These are phyloP conservation scores for Cnidoscolus chayamansa DNA, from an alignment of 441 rosid species.

Conservation along the genomic window DNA sequence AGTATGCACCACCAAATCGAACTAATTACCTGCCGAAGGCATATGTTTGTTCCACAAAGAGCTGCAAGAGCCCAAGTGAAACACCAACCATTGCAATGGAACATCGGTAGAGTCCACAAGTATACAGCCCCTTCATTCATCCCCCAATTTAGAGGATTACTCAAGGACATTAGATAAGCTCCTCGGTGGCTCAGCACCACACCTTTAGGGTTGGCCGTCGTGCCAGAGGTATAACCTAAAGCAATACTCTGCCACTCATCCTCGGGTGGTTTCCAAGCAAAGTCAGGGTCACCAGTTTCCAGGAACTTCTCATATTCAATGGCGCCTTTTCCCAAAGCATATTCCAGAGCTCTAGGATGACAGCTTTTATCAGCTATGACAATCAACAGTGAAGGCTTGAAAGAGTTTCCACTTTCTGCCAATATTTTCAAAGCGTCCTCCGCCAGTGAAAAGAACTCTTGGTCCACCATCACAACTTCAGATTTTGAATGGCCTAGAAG, in stretches of 20 bases:
- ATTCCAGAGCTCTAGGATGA: constrained; percentile 44
- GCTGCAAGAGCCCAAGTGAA: constrained; percentile 78
- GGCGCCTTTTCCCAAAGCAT: constrained; percentile 64
- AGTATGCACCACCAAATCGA: not conserved
- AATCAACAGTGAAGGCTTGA: constrained; percentile 54
- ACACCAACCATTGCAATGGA: constrained; percentile 93
- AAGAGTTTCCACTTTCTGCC: constrained; percentile 44
- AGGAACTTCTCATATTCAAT: constrained; percentile 71
- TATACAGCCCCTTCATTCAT: constrained; percentile 75
- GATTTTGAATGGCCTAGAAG: constrained; percentile 77
- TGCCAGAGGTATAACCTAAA: constrained; percentile 85
- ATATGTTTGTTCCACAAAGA: constrained; percentile 66
- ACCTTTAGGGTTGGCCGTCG: constrained; percentile 89
- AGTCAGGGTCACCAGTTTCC: constrained; percentile 62
- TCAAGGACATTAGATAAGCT: constrained; percentile 75
- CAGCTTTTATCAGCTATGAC: constrained; percentile 76
- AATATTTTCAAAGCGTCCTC: constrained; percentile 64
- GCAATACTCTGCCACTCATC: constrained; percentile 94
- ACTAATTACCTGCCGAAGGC: constrained; percentile 75
- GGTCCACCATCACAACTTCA: constrained; percentile 68
- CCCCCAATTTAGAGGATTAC: constrained; percentile 61
- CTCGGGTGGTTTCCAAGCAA: constrained; percentile 65
- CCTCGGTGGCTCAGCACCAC: constrained; percentile 83
- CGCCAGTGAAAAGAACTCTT: constrained; percentile 64
- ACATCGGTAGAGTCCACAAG: constrained; percentile 93